Percentiles rank a stretch among this genome's conserved stretches.
phyloP scores from a whole-genome alignment of 83 land plant species.

The Larix sibirica region DNA sequence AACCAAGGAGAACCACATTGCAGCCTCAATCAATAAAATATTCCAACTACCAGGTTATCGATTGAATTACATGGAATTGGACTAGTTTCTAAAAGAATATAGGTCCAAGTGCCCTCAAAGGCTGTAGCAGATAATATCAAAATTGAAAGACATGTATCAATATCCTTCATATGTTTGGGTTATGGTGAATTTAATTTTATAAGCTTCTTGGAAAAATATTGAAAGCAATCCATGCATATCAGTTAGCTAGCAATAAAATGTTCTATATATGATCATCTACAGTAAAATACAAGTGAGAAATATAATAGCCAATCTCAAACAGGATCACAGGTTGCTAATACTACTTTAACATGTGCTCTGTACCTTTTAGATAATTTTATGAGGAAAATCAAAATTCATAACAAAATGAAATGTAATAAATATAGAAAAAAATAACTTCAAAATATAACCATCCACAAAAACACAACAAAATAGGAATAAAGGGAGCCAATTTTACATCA shows the following conservation, averaged over 20 bases:
- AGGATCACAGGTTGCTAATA: not conserved
- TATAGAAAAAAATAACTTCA: not conserved
- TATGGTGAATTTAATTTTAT: not conserved
- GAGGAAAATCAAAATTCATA: not conserved
- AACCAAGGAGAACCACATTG: not conserved
- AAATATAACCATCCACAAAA: not conserved
- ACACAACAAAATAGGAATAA: not conserved
- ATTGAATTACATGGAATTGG: not conserved
- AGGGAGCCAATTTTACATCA: constrained; percentile 24
- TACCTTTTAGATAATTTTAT: not conserved
- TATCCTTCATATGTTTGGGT: not conserved
- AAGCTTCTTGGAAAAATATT: not conserved
- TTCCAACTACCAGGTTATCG: not conserved
- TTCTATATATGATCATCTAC: not conserved
- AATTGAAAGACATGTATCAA: too few relatives aligned
- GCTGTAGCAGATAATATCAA: too few relatives aligned
- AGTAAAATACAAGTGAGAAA: not conserved
- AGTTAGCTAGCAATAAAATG: not conserved
- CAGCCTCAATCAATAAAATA: not conserved
- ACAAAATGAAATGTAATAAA: not conserved
- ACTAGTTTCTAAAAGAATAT: not conserved
- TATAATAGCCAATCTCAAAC: not conserved
- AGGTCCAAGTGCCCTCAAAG: not conserved
- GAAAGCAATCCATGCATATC: not conserved
- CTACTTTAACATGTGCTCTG: not conserved